These are phyloP conservation scores for Lentinula detonsa DNA, from an alignment of 768 basidiomycete genomes.

Conservation along the genomic window DNA sequence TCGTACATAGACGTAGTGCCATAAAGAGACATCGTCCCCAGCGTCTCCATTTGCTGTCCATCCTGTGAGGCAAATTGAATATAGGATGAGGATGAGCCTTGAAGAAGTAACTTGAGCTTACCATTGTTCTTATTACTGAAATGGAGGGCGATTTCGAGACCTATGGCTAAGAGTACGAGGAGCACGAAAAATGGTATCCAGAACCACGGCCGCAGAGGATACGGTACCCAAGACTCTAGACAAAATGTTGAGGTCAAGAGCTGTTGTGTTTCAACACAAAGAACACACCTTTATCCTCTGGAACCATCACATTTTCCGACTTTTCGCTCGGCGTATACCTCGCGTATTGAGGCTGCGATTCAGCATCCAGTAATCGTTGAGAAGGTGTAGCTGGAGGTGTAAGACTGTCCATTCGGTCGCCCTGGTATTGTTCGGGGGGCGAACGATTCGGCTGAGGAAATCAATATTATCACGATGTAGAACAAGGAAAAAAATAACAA, in stretches of 20 bases:
- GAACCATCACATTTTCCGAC: not conserved
- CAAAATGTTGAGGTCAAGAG: not conserved
- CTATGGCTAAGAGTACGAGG: conserved; percentile 21
- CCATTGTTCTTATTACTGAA: conserved; percentile 21
- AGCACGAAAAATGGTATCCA: conserved; percentile 18
- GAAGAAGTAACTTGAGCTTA: conserved; percentile 8
- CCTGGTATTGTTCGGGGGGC: not conserved
- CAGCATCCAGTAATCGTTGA: conserved; percentile 3
- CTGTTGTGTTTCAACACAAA: not conserved
- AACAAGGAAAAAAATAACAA: not conserved
- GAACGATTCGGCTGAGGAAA: not conserved
- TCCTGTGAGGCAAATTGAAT: conserved; percentile 21
- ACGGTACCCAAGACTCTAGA: conserved; percentile 16
- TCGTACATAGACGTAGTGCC: conserved; percentile 53
- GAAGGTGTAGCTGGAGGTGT: conserved; percentile 9
- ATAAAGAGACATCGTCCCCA: conserved; percentile 24
- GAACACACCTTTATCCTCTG: not conserved
- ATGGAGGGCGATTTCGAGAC: conserved; percentile 23
- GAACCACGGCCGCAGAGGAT: conserved; percentile 21
- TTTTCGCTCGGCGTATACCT: conserved; percentile 5
- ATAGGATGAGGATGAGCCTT: conserved; percentile 2
- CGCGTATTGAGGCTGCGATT: conserved; percentile 4
- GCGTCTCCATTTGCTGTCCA: conserved; percentile 33
- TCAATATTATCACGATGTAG: not conserved
- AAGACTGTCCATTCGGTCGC: not conserved